phyloP scores from a whole-genome alignment of 225 moss, liverwort and hornwort species.

The Lunularia cruciata region DNA sequence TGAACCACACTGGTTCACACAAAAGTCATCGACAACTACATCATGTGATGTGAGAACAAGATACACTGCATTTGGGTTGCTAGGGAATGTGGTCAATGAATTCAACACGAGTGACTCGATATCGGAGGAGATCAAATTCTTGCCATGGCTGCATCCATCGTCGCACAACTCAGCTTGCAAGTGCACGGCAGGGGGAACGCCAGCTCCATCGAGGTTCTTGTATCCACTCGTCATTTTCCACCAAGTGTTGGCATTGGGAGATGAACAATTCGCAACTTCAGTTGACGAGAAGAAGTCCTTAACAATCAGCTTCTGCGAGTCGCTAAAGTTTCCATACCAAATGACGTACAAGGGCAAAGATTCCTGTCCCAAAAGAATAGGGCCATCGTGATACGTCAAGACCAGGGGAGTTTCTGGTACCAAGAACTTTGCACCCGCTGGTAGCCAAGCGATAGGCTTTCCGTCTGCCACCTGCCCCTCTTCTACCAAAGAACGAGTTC shows the following conservation, averaged over 20 bases:
- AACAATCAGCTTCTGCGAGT: constrained; percentile 45
- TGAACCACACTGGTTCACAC: constrained; percentile 32
- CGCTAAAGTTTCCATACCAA: constrained; percentile 82
- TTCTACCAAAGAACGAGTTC: not conserved
- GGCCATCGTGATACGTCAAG: constrained; percentile 65
- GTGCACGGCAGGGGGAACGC: not conserved
- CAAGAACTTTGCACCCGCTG: constrained; percentile 18
- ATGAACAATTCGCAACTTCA: constrained; percentile 17
- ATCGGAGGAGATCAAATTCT: constrained; percentile 3
- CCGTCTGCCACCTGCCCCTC: not conserved
- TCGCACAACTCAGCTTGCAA: constrained; percentile 22
- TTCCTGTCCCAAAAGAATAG: constrained; percentile 42
- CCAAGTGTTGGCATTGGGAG: constrained; percentile 57
- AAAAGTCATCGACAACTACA: constrained; percentile 22
- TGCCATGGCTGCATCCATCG: constrained; percentile 27
- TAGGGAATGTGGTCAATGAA: constrained; percentile 26
- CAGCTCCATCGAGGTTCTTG: constrained; percentile 46
- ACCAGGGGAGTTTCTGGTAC: constrained; percentile 39
- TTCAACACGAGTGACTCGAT: constrained; percentile 21
- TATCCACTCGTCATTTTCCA: constrained; percentile 67
- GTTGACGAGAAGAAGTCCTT: constrained; percentile 61
- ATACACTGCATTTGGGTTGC: constrained; percentile 16
- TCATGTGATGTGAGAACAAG: constrained; percentile 23
- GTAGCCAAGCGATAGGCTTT: constrained; percentile 2
- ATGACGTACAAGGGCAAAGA: constrained; percentile 51